These are phyloP conservation scores for Metschnikowia corniflorae DNA, from an alignment of 805 yeast species.

Conservation along the genomic window DNA sequence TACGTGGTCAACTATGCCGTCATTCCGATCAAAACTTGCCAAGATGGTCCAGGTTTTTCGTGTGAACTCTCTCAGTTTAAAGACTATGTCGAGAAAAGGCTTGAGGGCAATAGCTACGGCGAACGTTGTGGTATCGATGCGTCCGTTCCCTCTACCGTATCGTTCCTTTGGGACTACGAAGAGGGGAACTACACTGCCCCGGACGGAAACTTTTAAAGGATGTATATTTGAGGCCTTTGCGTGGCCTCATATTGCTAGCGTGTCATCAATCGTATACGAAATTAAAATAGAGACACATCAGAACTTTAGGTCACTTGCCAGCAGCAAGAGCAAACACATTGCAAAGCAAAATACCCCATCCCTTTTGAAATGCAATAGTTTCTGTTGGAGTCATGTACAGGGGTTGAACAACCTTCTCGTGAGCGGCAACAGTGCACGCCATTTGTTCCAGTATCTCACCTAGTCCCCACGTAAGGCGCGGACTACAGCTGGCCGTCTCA, in stretches of 20 bases:
- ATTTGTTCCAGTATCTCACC: too few species aligned
- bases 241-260: too few species aligned
- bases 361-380: too few species aligned
- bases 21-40: conserved; percentile 32
- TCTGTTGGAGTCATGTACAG: too few species aligned
- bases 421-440: too few species aligned
- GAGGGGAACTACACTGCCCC: conserved; percentile 22
- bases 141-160: conserved; percentile 24
- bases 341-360: too few species aligned
- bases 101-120: conserved; percentile 23
- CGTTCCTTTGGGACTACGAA: conserved; percentile 43
- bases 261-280: too few species aligned
- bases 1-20: conserved; percentile 40
- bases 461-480: conserved; percentile 79
- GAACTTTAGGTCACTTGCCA: too few species aligned
- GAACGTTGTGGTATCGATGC: conserved; percentile 25
- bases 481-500: conserved; percentile 89
- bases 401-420: too few species aligned
- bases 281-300: too few species aligned
- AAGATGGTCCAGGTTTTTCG: conserved; percentile 41
- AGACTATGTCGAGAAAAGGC: conserved; percentile 25
- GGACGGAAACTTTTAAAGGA: conserved; percentile 13
- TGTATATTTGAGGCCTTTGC: too few species aligned
- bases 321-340: too few species aligned
- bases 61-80: conserved; percentile 37